Evolutionary conservation across 148 eudicot species (phyloP), one percentile per base, ranked within the genome.

Genomic region (Dysphania ambrosioides): DNA sequence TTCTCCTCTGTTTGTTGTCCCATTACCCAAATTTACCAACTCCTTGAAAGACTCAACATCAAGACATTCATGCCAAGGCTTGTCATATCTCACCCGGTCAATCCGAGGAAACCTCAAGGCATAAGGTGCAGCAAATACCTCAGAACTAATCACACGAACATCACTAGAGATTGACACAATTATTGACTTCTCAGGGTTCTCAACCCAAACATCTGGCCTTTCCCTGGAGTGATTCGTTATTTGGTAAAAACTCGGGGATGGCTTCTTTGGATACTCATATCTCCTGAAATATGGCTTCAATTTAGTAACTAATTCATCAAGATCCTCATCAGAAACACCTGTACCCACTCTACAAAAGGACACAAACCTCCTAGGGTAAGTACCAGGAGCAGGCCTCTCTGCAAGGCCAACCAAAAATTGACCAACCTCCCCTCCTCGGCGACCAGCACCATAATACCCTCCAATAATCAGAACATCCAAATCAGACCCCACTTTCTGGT

Each of bases 201-300:
- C 98, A 77, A 95, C 86, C 98, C 98, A 95, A 70, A 95, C 98
- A 88, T 95, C 98, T 13, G 98, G 98, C 70, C 96, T 90, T 82
- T 95, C 98, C 81, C 84, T 92, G 65, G 93, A 87, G 80, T 90
- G 82, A 82, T 95, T 95, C 56, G 98, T 95, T 70, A 95, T 96
- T 75, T 90, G 88, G 78, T 95, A 95, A 80, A 87, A 92, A 82
- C 86, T 86, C 44, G 98, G 98, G 18, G 96, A 77, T 34, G 90
- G 66, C 79, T 87, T 88, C 88, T 88, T 95, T 31, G 96, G 96
- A 83, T 89, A 84, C 53, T 92, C 98, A 71, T 86, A 83, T 75
- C 88, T 88, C 83, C 86, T 88, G 63, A 92, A 88, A 83, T 89
- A 86, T 16, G 97, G 99, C 77, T 92, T 92, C 80, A 95, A 75